phyloP scores from a whole-genome alignment of 2,329 filamentous ascomycete species.

The Colletotrichum lentis region DNA sequence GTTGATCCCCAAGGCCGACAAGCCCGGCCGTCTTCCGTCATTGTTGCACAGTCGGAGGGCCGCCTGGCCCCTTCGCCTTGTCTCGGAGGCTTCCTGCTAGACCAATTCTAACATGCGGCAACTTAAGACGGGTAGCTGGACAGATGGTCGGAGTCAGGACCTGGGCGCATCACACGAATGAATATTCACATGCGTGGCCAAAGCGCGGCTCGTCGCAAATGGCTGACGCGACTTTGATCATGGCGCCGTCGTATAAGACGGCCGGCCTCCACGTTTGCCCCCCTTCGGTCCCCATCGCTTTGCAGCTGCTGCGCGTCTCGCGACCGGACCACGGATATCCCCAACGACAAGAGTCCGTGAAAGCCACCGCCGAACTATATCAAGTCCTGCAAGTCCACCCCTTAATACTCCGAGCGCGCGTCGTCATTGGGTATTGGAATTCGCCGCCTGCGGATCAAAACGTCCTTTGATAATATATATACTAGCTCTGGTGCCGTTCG shows the following conservation, averaged over 20 bases:
- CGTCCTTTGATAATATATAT: conserved; percentile 24
- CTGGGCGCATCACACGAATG: conserved; percentile 19
- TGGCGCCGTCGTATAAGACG: conserved; percentile 34
- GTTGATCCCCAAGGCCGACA: not conserved
- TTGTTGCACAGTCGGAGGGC: not conserved
- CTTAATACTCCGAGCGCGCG: conserved; percentile 29
- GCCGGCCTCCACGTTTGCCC: conserved; percentile 12
- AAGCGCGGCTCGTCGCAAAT: conserved; percentile 28
- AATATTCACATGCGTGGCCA: conserved; percentile 32
- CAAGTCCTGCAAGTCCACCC: conserved; percentile 30
- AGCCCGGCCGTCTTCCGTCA: conserved; percentile 14
- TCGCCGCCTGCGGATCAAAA: conserved; percentile 22
- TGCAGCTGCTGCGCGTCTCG: conserved; percentile 18
- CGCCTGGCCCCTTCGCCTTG: not conserved
- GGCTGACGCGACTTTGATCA: conserved; percentile 23
- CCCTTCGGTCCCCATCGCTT: not conserved
- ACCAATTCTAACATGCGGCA: conserved; percentile 7
- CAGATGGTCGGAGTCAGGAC: conserved; percentile 10
- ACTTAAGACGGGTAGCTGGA: not conserved
- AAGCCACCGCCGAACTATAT: conserved; percentile 33
- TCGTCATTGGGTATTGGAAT: conserved; percentile 21
- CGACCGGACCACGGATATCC: conserved; percentile 46
- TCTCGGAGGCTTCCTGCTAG: conserved; percentile 9
- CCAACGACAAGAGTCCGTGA: conserved; percentile 41
- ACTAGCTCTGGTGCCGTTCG: conserved; percentile 10